phyloP scores from a whole-genome alignment of 345 rosid genomes.

The Melaleuca alternifolia region DNA sequence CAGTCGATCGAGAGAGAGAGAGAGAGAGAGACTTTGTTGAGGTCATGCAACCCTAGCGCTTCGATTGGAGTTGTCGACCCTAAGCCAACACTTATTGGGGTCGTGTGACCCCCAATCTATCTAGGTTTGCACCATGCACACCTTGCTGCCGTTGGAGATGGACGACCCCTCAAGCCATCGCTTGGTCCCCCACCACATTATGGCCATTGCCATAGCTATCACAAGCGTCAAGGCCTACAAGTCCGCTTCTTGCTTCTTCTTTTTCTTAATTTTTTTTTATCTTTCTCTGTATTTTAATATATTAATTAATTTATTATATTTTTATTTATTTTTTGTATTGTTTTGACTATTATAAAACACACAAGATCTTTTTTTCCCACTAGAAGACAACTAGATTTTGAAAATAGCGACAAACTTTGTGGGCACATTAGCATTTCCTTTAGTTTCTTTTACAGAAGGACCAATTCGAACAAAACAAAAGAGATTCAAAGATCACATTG shows the following conservation, averaged over 20 bases:
- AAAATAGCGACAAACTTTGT: background rate
- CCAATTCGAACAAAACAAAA: background rate
- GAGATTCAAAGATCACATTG: background rate
- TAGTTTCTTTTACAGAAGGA: background rate
- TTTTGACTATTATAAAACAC: background rate
- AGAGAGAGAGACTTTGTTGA: no score
- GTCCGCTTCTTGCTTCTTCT: background rate
- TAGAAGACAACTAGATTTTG: background rate
- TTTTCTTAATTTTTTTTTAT: background rate
- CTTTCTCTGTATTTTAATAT: background rate
- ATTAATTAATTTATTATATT: background rate
- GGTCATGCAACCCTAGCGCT: background rate
- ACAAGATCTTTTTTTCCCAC: background rate
- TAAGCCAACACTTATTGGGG: background rate
- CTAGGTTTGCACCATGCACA: background rate
- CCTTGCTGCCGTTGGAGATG: background rate
- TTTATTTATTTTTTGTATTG: background rate
- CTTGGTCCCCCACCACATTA: background rate
- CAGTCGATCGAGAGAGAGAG: no score
- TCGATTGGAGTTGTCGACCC: background rate
- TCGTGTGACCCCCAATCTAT: background rate
- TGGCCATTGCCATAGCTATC: rapidly evolving
- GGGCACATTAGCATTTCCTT: background rate
- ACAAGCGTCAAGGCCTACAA: background rate
- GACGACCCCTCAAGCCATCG: background rate